Base-by-base conservation (phyloP, 441 rosid genomes). In the Flueggea neowawraea region DNA sequence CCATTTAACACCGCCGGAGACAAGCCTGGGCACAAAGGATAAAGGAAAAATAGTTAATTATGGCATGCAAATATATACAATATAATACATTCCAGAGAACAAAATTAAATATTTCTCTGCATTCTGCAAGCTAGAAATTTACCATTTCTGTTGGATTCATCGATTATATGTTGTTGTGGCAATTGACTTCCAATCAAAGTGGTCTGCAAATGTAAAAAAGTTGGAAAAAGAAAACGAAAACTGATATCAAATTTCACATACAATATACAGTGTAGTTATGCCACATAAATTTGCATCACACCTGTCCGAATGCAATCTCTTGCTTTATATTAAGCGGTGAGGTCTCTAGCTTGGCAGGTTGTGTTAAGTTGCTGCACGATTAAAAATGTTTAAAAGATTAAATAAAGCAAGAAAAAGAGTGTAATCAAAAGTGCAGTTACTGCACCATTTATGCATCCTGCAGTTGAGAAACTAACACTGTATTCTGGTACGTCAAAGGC, bases 21-120 rank as follows among this genome's bases (percentile, higher is more conserved):
- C 69, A 82, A 44, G 57, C 85, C 84, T 61, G 86, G 87, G 83
- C 86, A 90, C 66, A 84, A 52, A 48, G 66, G 54, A 58, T 22
- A 22, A 22, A 22, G 28, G 28, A 22, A 55, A 31, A 58, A 64
- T 53, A 69, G 70, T 44, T 58, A 36, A 55, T 41, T 4, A 50
- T 54, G 8, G 41, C 31, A 47, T 14, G 12, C 50, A 47, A 47
- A 47, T 47, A 47, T 4, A 47, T 14, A 47, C 12, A 47, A 11
- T 10, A 47, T 0, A 14, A 47, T 47, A 47, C 41, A 14, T 47
- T 47, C 50, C 14, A 10, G 10, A 47, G n/a, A 47, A 4, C n/a
- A n/a, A 47, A 3, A 47, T 47, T 10, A 32, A 31, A 33, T n/a
- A 31, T n/a, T n/a, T 32, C 39, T 9, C 13, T 17, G 10, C 15